Evolutionary conservation across 163 green algal species (phyloP), one percentile per base, ranked within the genome.

Genomic region (Coccomyxa subellipsoidea): DNA sequence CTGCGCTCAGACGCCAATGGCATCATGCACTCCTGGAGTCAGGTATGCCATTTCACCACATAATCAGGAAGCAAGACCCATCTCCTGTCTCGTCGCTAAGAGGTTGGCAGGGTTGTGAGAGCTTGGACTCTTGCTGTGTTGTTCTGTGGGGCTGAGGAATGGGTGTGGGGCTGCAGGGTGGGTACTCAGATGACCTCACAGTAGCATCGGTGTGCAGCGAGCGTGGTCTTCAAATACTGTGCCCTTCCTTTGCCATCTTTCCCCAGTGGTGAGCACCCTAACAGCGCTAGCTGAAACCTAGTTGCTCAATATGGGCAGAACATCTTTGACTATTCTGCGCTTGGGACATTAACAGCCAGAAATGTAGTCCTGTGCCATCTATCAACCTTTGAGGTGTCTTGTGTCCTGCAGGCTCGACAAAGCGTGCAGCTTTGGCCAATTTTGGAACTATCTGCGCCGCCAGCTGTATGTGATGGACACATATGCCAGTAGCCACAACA

Each of bases 381-480:
- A n/a, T n/a, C n/a, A n/a, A n/a, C n/a, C n/a, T n/a, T n/a, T n/a
- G n/a, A n/a, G n/a, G n/a, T n/a, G n/a, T n/a, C n/a, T n/a, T n/a
- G n/a, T n/a, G n/a, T 59, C 23, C 4, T 73, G 38, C 79, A 83
- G 79, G 69, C 69, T 83, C 8, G 79, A 83, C 1, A 71, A 2
- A 5, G 23, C 70, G 35, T 81, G 76, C 76, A 82, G 34, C 47
- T 76, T 39, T 40, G 12, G 69, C 6, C 73, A 81, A 8, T 97
- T 94, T 84, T 96, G 92, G 93, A 98, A 98, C 89, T 98, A 98
- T 87, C 86, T 98, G 72, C 84, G 92, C 25, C 89, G 95, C 1
- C 95, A 98, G 90, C 87, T 98, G 82, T 96, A 91, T 78, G 95
- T 98, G 38, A 90, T 98, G 79, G 93, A 98, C 87, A 98, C 95